phyloP scores from a whole-genome alignment of 2,329 filamentous ascomycete species.

The Didymella pomorum region DNA sequence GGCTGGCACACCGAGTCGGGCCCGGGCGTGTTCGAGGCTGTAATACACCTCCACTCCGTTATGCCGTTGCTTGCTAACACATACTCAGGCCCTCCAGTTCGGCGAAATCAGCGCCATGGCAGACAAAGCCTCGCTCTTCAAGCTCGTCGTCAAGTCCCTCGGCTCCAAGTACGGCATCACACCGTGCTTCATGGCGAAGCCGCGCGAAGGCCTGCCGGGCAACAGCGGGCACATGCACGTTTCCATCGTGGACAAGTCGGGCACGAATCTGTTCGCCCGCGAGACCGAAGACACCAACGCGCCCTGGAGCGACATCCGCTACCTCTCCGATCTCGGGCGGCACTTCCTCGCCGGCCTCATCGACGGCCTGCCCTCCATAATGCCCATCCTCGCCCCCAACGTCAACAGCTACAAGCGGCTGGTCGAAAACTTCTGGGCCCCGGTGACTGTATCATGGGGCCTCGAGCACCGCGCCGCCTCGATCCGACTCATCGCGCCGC shows the following conservation, averaged over 20 bases:
- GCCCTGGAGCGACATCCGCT: conserved; percentile 65
- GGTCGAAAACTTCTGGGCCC: conserved; percentile 99
- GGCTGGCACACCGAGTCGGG: conserved; percentile 97
- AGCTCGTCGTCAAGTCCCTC: conserved; percentile 90
- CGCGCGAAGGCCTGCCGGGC: conserved; percentile 85
- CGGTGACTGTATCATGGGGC: conserved; percentile 97
- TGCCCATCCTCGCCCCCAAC: conserved; percentile 93
- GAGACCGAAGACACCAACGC: conserved; percentile 74
- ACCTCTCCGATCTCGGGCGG: conserved; percentile 86
- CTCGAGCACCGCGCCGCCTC: conserved; percentile 93
- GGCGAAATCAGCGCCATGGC: conserved; percentile 89
- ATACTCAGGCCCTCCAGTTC: conserved; percentile 76
- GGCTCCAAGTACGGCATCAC: conserved; percentile 89
- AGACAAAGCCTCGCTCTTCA: conserved; percentile 90
- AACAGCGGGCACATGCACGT: conserved; percentile 97
- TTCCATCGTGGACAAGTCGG: conserved; percentile 80
- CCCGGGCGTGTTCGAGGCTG: conserved; percentile 93
- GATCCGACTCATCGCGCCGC: conserved; percentile 87
- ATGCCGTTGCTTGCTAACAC: too few relatives aligned
- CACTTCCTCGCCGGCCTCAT: conserved; percentile 93
- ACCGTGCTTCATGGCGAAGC: conserved; percentile 99
- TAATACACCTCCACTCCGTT: too few relatives aligned
- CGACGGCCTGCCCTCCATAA: conserved; percentile 88
- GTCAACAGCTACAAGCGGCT: conserved; percentile 98
- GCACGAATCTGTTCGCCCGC: conserved; percentile 84